Conservation (phyloP, 306 rosid genomes). For the Pyrus betulifolia region DNA sequence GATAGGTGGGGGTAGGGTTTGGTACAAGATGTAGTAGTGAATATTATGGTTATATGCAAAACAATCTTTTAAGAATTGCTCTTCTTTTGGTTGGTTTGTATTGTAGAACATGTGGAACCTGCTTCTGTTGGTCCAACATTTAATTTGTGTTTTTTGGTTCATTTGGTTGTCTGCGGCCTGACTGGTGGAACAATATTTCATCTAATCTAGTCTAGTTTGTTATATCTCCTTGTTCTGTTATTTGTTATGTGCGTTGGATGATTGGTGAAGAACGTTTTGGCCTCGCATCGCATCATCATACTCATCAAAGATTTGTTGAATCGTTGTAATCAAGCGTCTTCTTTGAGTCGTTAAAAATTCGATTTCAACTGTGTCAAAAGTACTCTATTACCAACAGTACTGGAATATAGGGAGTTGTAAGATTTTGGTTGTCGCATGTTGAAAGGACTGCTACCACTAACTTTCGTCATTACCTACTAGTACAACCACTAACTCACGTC, state of each 20-base stretch:
- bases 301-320: too few relatives aligned
- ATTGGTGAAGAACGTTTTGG: not conserved
- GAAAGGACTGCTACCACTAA: too few relatives aligned
- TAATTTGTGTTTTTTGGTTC: conserved; percentile 1
- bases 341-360: too few relatives aligned
- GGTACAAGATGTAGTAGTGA: conserved; percentile 5
- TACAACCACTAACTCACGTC: too few relatives aligned
- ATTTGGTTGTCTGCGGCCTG: conserved; percentile 43
- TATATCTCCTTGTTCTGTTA: not conserved
- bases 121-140: not conserved
- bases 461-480: too few relatives aligned
- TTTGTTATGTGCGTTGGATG: not conserved
- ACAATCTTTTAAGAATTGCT: not conserved
- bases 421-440: too few relatives aligned
- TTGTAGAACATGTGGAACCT: conserved; percentile 8
- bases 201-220: conserved; percentile 34
- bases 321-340: too few relatives aligned
- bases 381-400: too few relatives aligned
- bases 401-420: too few relatives aligned
- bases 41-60: conserved; percentile 12
- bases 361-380: too few relatives aligned
- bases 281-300: too few relatives aligned
- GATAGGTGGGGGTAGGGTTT: conserved; percentile 13
- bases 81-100: not conserved
- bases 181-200: conserved; percentile 27